A percentile compares a stretch with the other conserved stretches of the same genome.
These are phyloP conservation scores for Fusarium tanahbumbuense DNA, from an alignment of 2,329 filamentous ascomycete genomes.

Conservation along the genomic window DNA sequence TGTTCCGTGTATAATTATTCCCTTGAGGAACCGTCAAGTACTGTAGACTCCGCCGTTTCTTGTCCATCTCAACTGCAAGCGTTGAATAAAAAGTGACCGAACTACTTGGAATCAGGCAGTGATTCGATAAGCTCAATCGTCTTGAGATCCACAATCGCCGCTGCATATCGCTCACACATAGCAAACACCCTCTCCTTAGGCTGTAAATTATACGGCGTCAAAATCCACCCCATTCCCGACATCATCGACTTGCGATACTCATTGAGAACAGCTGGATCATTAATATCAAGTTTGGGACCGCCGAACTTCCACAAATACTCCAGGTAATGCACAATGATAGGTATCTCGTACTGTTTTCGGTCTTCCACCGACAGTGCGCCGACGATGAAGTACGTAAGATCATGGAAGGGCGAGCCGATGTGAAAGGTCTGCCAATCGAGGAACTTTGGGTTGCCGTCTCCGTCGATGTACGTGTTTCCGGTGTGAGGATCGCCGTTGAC, in stretches of 20 bases:
- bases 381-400: constrained; percentile 21
- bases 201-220: constrained; percentile 11
- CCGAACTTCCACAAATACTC: background rate
- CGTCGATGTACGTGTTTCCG: constrained; percentile 22
- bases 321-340: constrained; percentile 2
- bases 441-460: constrained; percentile 5
- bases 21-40: no score
- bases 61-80: background rate
- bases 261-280: background rate
- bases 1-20: no score
- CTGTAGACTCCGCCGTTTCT: no score
- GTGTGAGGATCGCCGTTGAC: constrained; percentile 29
- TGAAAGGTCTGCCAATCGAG: constrained; percentile 29
- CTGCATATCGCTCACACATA: constrained; percentile 19
- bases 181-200: constrained; percentile 1
- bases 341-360: background rate
- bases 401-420: constrained; percentile 23
- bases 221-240: constrained; percentile 11
- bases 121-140: constrained; percentile 6
- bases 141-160: constrained; percentile 12
- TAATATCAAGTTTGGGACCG: background rate
- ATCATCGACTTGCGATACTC: constrained; percentile 13
- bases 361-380: constrained; percentile 15
- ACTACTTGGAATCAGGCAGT: background rate
- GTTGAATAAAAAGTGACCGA: background rate